These are phyloP conservation scores for Aspergillus cavernicola DNA, from an alignment of 495 filamentous ascomycete genomes.

Conservation along the genomic window DNA sequence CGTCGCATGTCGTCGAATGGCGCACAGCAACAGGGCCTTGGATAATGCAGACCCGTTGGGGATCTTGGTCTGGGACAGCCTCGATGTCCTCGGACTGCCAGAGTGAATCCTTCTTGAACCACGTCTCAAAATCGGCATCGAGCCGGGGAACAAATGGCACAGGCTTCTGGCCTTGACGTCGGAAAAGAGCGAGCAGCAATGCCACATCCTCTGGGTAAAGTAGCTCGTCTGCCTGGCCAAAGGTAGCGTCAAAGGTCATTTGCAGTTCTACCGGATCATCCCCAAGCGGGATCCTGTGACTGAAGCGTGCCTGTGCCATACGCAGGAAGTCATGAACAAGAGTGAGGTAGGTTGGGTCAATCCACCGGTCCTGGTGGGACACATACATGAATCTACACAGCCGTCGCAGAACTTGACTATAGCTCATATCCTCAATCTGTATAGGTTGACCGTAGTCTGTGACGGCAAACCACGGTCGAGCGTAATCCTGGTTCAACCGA, in stretches of 20 bases:
- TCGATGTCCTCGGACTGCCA: conserved; percentile 6
- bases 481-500: neutral
- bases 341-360: neutral
- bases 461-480: conserved; percentile 1
- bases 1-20: neutral
- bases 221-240: neutral
- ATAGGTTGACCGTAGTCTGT: neutral
- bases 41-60: neutral
- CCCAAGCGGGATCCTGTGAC: neutral
- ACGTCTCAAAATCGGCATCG: neutral
- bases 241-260: neutral
- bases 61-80: conserved; percentile 1
- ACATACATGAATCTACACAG: neutral
- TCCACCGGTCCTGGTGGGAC: neutral
- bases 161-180: neutral
- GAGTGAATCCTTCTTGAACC: neutral
- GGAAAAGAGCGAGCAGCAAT: neutral
- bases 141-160: too few species aligned
- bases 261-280: neutral
- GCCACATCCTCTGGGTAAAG: neutral
- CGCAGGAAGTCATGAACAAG: neutral
- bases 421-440: neutral
- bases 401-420: neutral
- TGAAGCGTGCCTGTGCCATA: neutral
- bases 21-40: neutral